A percentile compares a stretch with the other conserved stretches of the same genome.
phyloP scores from a whole-genome alignment of 106 monocot species.

The Dendrobium nobile region DNA sequence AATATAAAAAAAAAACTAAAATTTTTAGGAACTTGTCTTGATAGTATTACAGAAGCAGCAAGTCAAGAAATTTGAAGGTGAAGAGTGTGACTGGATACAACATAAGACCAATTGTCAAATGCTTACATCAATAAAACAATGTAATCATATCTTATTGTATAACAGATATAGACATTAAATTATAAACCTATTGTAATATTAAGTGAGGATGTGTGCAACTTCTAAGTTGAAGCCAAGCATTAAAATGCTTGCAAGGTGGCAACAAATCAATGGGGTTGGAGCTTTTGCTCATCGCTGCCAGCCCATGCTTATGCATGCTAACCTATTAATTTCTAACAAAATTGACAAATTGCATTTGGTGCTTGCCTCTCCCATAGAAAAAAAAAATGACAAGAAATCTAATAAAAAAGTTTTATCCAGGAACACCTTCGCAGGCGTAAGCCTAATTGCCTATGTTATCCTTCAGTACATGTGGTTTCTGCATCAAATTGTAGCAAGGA shows the following conservation, averaged over 20 bases:
- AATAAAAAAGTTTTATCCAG: too few species aligned
- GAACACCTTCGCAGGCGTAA: background rate
- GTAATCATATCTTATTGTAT: too few species aligned
- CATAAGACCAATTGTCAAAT: too few species aligned
- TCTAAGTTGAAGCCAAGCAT: background rate
- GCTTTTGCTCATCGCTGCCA: background rate
- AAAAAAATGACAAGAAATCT: too few species aligned
- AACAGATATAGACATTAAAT: too few species aligned
- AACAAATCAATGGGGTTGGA: background rate
- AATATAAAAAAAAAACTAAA: background rate
- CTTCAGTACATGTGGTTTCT: background rate
- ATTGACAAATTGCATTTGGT: too few species aligned
- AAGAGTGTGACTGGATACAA: too few species aligned
- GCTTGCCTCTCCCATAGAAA: too few species aligned
- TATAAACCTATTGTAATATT: background rate
- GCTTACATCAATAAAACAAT: too few species aligned
- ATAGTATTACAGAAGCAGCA: background rate
- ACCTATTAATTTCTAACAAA: background rate
- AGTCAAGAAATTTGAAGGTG: too few species aligned
- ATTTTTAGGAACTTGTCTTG: too few species aligned
- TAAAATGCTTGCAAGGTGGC: background rate
- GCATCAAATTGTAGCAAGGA: background rate
- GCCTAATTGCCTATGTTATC: background rate
- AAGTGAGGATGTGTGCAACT: background rate
- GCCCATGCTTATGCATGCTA: background rate